Evolutionary conservation across 768 basidiomycete genomes (phyloP).

Genomic region (Boletus sp.): DNA sequence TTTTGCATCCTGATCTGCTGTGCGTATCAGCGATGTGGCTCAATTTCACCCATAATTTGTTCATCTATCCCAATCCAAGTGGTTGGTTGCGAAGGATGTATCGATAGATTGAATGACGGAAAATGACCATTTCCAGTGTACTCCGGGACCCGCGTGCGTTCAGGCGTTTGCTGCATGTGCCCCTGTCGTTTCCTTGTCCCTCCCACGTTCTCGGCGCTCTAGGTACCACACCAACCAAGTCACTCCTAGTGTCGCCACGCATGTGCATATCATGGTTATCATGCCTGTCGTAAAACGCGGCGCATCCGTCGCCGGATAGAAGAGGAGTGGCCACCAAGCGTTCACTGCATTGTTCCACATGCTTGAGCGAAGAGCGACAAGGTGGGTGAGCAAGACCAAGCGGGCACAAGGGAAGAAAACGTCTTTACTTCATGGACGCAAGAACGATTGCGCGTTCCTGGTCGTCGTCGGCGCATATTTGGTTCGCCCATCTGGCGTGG

Average conservation of each 20-base stretch:
- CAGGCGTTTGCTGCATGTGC: background rate
- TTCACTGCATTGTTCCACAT: constrained; percentile 71
- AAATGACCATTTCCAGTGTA: background rate
- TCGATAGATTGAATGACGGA: constrained; percentile 5
- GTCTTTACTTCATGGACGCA: constrained; percentile 67
- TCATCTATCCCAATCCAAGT: constrained; percentile 3
- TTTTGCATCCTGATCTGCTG: constrained; percentile 15
- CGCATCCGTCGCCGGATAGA: constrained; percentile 72
- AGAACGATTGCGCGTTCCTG: constrained; percentile 67
- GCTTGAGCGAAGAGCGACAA: constrained; percentile 32
- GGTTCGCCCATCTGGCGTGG: constrained; percentile 67
- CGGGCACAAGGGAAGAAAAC: background rate
- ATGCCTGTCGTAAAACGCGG: constrained; percentile 65
- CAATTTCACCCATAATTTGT: constrained; percentile 1
- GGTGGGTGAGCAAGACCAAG: background rate
- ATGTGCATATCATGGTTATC: constrained; percentile 63
- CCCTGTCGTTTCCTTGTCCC: background rate
- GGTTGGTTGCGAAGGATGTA: constrained; percentile 8
- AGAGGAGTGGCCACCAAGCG: constrained; percentile 68
- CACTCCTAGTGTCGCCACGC: constrained; percentile 50
- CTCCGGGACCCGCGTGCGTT: background rate
- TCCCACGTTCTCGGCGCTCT: constrained; percentile 37
- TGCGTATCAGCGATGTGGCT: constrained; percentile 11
- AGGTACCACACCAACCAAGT: constrained; percentile 58
- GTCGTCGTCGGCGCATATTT: constrained; percentile 67